Conservation (phyloP, 2,329 filamentous ascomycete genomes). For the Alternaria sp. region DNA sequence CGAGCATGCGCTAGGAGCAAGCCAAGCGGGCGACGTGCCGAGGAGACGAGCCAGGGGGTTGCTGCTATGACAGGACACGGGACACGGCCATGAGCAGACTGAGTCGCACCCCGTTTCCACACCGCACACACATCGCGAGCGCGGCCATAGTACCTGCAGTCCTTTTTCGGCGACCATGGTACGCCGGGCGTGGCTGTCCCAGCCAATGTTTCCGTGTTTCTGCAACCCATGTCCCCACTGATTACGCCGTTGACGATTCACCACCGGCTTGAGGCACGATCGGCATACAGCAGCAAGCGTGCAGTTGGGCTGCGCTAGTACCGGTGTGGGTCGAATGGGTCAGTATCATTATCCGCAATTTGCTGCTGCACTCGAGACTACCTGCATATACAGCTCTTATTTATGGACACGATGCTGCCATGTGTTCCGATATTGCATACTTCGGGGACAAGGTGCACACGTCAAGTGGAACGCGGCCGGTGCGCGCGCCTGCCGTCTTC, state of each 20-base stretch:
- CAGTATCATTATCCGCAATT: slow-evolving; percentile 6
- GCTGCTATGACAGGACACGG: background rate
- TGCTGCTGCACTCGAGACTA: background rate
- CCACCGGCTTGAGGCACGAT: slow-evolving; percentile 16
- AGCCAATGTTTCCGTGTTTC: background rate
- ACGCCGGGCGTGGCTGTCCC: background rate
- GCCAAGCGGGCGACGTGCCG: slow-evolving; percentile 24
- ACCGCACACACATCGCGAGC: background rate
- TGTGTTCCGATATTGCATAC: background rate
- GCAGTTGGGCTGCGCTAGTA: slow-evolving; percentile 1
- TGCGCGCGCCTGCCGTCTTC: slow-evolving; percentile 12
- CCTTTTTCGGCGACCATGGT: background rate
- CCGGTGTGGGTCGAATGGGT: slow-evolving; percentile 2
- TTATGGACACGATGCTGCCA: background rate
- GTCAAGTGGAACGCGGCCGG: background rate
- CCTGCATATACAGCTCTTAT: background rate
- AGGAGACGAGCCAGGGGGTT: slow-evolving; percentile 11
- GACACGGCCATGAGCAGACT: background rate
- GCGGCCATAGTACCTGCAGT: background rate
- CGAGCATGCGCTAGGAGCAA: slow-evolving; percentile 15
- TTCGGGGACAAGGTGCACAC: background rate
- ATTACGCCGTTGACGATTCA: slow-evolving; percentile 15
- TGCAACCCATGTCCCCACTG: background rate
- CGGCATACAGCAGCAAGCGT: slow-evolving; percentile 9
- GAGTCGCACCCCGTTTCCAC: background rate